Base-by-base conservation (phyloP, 495 filamentous ascomycete species). In the Thermothielavioides terrestris region DNA sequence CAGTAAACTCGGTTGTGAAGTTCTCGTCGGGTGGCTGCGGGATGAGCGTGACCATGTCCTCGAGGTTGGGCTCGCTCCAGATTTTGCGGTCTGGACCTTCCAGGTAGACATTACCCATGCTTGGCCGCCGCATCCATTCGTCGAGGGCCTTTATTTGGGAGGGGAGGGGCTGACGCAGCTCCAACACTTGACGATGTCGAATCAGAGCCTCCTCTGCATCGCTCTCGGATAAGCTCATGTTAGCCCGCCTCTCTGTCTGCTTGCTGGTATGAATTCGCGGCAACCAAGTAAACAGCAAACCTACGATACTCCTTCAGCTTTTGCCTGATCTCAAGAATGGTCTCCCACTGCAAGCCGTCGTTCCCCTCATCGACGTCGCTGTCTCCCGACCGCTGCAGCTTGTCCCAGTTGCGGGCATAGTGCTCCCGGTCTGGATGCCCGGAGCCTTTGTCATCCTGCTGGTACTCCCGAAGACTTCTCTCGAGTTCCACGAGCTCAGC, bases 401-500 rank as follows among this genome's bases (percentile, higher is more conserved):
- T 46, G 17, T 47, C 47, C 51, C 51, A 58, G 55, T 55, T 53
- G 42, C 58, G 22, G 14, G 53, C 40, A 47, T 61, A 57, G 6
- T 21, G 42, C 28, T 53, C 39, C 1, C 47, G 41, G 27, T 53
- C 52, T 35, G 11, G 27, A 14, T 56, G 42, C 4, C 21, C 14
- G 9, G 54, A 56, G 5, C 18, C 10, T 12, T 49, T 52, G 38
- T 56, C 54, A 8, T 46, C 49, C 18, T 25, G 4, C 26, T 60
- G 49, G 4, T 44, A 35, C 15, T 53, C 39, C 20, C 49, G 25
- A 1, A 66, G 46, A 14, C 49, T 35, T 17, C 42, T 18, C 38
- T 63, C 62, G 10, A 65, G 56, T 21, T 36, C 25, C 7, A 46
- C 41, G 2, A 68, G 39, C 42, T 68, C 62, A 3, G 60, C 57